phyloP scores from a whole-genome alignment of 2,329 filamentous ascomycete genomes.

The Dactylellina leptospora region DNA sequence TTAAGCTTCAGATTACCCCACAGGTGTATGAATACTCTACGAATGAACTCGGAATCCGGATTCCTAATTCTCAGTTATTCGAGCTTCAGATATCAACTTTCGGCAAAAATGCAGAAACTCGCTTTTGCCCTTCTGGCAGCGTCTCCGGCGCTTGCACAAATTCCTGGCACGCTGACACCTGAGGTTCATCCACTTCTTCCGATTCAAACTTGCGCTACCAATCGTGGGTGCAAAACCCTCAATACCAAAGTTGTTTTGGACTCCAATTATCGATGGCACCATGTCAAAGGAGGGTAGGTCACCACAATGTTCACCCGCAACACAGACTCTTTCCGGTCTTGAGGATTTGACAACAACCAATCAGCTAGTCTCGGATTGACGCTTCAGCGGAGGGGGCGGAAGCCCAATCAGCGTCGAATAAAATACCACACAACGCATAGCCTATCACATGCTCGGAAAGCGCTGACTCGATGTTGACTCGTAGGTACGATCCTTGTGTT shows the following conservation, averaged over 20 bases:
- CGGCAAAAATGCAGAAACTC: slow-evolving; percentile 15
- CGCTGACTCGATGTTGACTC: neutral
- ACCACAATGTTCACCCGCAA: no score
- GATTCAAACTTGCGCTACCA: slow-evolving; percentile 66
- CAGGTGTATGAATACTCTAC: neutral
- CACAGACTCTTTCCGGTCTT: no score
- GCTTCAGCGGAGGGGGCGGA: neutral
- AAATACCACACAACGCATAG: neutral
- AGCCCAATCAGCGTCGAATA: neutral
- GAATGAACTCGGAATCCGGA: neutral
- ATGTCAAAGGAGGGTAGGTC: slow-evolving; percentile 59
- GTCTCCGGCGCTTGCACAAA: slow-evolving; percentile 63
- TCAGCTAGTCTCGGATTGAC: no score
- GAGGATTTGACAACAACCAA: neutral
- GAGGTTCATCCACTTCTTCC: slow-evolving; percentile 67
- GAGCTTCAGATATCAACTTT: neutral
- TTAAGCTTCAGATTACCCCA: neutral
- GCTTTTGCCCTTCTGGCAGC: slow-evolving; percentile 18
- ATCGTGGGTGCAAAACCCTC: slow-evolving; percentile 66
- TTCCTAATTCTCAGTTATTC: neutral
- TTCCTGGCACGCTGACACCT: slow-evolving; percentile 64
- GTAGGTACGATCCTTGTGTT: slow-evolving; percentile 37
- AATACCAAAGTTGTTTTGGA: slow-evolving; percentile 66
- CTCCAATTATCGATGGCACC: slow-evolving; percentile 68
- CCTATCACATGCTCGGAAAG: no score